Percentiles rank a stretch among this genome's conserved stretches.
Conservation (phyloP, 2,329 filamentous ascomycete species). For the Exophiala sp. region DNA sequence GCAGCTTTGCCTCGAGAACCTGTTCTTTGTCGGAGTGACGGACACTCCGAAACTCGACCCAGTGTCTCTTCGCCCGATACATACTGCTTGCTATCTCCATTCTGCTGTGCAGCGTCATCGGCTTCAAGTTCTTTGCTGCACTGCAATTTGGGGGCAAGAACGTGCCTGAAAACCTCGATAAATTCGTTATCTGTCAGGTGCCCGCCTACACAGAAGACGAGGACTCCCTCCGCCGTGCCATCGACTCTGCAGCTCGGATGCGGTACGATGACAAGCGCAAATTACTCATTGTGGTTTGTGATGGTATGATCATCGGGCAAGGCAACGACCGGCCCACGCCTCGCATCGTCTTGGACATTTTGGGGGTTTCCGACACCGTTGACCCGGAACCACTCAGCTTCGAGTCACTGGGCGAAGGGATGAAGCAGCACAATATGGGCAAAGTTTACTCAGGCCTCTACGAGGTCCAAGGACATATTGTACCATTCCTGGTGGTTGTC, state of each 20-base stretch:
- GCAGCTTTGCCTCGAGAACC: slow-evolving; percentile 79
- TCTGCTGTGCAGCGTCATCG: slow-evolving; percentile 72
- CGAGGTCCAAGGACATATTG: slow-evolving; percentile 95
- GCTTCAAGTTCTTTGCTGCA: slow-evolving; percentile 94
- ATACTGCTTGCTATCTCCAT: slow-evolving; percentile 80
- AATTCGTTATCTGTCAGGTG: slow-evolving; percentile 96
- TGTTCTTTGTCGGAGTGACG: slow-evolving; percentile 88
- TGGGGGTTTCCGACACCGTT: slow-evolving; percentile 86
- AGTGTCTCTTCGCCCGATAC: slow-evolving; percentile 84
- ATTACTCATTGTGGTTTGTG: slow-evolving; percentile 83
- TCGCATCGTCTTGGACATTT: slow-evolving; percentile 91
- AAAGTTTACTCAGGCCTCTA: slow-evolving; percentile 98
- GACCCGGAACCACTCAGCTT: slow-evolving; percentile 96
- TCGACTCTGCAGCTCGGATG: slow-evolving; percentile 93
- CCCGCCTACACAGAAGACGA: slow-evolving; percentile 98
- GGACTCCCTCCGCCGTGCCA: slow-evolving; percentile 90
- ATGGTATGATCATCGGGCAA: slow-evolving; percentile 99
- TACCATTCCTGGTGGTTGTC: slow-evolving; percentile 92
- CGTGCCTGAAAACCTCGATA: slow-evolving; percentile 90
- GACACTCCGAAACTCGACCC: slow-evolving; percentile 82
- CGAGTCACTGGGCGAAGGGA: slow-evolving; percentile 88
- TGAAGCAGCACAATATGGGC: slow-evolving; percentile 98
- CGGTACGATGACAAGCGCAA: slow-evolving; percentile 98
- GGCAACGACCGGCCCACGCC: slow-evolving; percentile 95
- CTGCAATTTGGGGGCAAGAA: slow-evolving; percentile 90